These are phyloP conservation scores for Paramecium caudatum DNA, from an alignment of 73 alveolate species.

Conservation along the genomic window DNA sequence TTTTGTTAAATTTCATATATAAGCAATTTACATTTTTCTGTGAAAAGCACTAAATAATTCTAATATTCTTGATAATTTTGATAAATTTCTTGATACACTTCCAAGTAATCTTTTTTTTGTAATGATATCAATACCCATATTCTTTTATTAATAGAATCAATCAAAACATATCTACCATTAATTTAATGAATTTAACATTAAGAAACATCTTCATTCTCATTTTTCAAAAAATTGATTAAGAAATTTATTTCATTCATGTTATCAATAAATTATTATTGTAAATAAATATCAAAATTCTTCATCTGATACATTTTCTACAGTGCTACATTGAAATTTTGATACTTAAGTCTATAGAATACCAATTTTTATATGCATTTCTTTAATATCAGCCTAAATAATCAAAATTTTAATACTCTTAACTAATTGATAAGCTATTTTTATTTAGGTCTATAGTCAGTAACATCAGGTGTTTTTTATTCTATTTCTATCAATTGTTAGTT, in stretches of 20 bases:
- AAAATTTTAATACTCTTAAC: background rate
- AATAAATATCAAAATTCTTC: conserved; percentile 45
- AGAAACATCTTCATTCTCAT: conserved; percentile 15
- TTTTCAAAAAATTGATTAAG: background rate
- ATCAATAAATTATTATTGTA: background rate
- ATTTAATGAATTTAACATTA: background rate
- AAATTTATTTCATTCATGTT: background rate
- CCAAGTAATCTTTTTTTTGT: background rate
- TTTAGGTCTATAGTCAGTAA: background rate
- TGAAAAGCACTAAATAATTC: conserved; percentile 14
- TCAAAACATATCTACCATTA: background rate
- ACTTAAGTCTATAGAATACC: conserved; percentile 13
- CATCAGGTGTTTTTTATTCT: background rate
- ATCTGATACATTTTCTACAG: background rate
- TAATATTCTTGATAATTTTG: background rate
- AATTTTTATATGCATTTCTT: conserved; percentile 3
- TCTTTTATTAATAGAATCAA: background rate
- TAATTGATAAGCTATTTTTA: background rate
- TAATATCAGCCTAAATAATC: background rate
- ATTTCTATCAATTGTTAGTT: background rate
- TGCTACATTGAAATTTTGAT: background rate
- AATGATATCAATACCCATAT: background rate
- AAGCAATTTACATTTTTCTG: conserved; percentile 22
- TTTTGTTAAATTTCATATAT: conserved; percentile 29
- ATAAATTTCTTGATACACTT: background rate